These are phyloP conservation scores for Cladophialophora yegresii DNA, from an alignment of 2,329 filamentous ascomycete species.

Conservation along the genomic window DNA sequence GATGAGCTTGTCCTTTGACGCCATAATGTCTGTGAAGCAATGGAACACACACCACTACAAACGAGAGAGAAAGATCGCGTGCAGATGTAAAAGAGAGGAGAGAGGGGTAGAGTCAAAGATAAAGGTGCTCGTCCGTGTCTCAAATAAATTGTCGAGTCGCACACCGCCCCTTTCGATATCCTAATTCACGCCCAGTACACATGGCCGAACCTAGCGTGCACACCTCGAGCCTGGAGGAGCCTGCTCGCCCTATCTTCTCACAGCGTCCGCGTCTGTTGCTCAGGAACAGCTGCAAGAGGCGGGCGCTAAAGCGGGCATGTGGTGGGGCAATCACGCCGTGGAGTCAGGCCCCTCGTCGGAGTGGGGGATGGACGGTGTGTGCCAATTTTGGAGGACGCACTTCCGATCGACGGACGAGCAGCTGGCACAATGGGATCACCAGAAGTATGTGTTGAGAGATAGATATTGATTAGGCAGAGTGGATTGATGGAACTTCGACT, in stretches of 20 bases:
- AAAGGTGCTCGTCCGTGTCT: slow-evolving; percentile 10
- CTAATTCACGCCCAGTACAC: neutral
- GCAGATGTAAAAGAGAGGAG: neutral
- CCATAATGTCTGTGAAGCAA: slow-evolving; percentile 20
- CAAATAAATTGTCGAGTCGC: slow-evolving; percentile 13
- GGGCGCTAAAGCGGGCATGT: slow-evolving; percentile 23
- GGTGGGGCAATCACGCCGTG: slow-evolving; percentile 1
- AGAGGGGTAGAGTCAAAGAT: too few relatives aligned
- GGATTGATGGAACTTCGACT: neutral
- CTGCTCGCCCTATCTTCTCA: neutral
- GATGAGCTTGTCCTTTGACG: slow-evolving; percentile 31
- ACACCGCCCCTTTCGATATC: slow-evolving; percentile 19
- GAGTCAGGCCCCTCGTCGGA: slow-evolving; percentile 9
- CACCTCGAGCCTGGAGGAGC: neutral
- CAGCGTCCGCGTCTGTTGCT: slow-evolving; percentile 19
- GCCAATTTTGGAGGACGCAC: slow-evolving; percentile 15
- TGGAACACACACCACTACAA: neutral
- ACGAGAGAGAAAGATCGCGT: neutral
- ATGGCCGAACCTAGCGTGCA: slow-evolving; percentile 15
- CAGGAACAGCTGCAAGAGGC: slow-evolving; percentile 20
- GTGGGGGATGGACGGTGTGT: neutral
- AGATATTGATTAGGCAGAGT: neutral
- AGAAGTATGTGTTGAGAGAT: neutral
- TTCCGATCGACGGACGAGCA: neutral
- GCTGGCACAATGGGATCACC: neutral